Conservation (phyloP, 495 filamentous ascomycete genomes). For the Rusavskia elegans region DNA sequence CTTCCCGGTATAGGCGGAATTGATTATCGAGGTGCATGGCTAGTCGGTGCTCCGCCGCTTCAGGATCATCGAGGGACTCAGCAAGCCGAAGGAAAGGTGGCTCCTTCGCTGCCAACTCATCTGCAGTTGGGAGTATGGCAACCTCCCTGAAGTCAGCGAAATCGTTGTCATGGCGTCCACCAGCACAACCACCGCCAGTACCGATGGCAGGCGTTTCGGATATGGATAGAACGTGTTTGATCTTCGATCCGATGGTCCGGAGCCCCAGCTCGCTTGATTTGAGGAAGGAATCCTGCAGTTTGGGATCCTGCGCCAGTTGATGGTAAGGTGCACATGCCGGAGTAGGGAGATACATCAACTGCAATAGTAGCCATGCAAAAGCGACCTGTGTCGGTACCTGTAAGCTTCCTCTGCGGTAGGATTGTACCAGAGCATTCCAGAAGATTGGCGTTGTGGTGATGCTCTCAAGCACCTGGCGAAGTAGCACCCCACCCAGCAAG, state of each 20-base stretch:
- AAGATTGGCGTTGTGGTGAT: constrained; percentile 44
- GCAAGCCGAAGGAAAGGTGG: constrained; percentile 41
- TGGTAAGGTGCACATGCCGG: constrained; percentile 15
- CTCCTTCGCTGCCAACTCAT: constrained; percentile 46
- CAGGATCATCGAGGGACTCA: constrained; percentile 19
- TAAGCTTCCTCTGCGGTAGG: constrained; percentile 24
- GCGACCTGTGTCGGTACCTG: constrained; percentile 21
- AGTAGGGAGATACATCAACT: constrained; percentile 26
- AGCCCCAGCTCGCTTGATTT: constrained; percentile 15
- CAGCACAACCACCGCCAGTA: constrained; percentile 23
- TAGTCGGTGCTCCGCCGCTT: constrained; percentile 23
- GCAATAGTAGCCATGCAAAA: constrained; percentile 44
- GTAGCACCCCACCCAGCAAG: constrained; percentile 28
- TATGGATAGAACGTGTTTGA: constrained; percentile 23
- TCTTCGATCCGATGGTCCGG: constrained; percentile 25
- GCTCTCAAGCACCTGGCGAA: constrained; percentile 32
- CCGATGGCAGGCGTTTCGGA: constrained; percentile 9
- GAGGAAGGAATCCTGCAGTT: constrained; percentile 19
- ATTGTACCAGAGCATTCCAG: constrained; percentile 38
- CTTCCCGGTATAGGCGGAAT: constrained; percentile 61
- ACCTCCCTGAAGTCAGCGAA: constrained; percentile 43
- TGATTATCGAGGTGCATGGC: constrained; percentile 55
- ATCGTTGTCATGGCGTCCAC: constrained; percentile 73
- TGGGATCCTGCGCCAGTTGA: constrained; percentile 7
- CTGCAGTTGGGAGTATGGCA: constrained; percentile 48